These are phyloP conservation scores for Byssochlamys sp. DNA, from an alignment of 2,329 filamentous ascomycete genomes.

Conservation along the genomic window DNA sequence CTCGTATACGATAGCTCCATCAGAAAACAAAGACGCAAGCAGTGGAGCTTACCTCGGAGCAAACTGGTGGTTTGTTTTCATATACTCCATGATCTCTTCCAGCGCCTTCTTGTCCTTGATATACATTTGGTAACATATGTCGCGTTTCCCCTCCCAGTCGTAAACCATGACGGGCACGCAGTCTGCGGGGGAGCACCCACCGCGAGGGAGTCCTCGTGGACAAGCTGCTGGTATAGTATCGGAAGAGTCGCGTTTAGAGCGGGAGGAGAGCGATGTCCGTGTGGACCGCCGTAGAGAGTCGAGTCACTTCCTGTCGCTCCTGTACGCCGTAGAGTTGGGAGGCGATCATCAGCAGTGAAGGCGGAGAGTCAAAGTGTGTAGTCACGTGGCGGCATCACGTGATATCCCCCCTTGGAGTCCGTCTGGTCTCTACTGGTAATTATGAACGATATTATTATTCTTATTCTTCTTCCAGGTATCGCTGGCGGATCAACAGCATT, in stretches of 20 bases:
- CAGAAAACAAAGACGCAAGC: background rate
- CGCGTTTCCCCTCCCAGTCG: slow-evolving; percentile 58
- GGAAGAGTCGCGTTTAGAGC: background rate
- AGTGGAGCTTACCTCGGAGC: slow-evolving; percentile 52
- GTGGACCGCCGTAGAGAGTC: background rate
- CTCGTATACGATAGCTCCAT: background rate
- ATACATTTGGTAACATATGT: slow-evolving; percentile 61
- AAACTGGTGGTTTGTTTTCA: slow-evolving; percentile 57
- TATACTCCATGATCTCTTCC: slow-evolving; percentile 64
- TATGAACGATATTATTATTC: too few relatives aligned
- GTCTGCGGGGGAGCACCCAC: slow-evolving; percentile 12
- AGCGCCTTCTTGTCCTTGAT: slow-evolving; percentile 65
- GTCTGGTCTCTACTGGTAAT: too few relatives aligned
- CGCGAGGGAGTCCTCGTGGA: slow-evolving; percentile 16
- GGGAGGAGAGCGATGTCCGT: background rate
- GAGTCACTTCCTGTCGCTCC: slow-evolving; percentile 25
- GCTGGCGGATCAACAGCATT: too few relatives aligned
- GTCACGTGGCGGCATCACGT: background rate
- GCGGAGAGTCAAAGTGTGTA: background rate
- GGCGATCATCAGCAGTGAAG: background rate
- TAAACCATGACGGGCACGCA: slow-evolving; percentile 39
- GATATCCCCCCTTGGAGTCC: too few relatives aligned
- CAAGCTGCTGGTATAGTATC: slow-evolving; percentile 1
- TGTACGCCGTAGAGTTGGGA: slow-evolving; percentile 23
- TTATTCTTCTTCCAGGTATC: too few relatives aligned